Evolutionary conservation across 495 filamentous ascomycete genomes (phyloP), one percentile per base, ranked within the genome.

Genomic region (Aspergillus bertholletiae): DNA sequence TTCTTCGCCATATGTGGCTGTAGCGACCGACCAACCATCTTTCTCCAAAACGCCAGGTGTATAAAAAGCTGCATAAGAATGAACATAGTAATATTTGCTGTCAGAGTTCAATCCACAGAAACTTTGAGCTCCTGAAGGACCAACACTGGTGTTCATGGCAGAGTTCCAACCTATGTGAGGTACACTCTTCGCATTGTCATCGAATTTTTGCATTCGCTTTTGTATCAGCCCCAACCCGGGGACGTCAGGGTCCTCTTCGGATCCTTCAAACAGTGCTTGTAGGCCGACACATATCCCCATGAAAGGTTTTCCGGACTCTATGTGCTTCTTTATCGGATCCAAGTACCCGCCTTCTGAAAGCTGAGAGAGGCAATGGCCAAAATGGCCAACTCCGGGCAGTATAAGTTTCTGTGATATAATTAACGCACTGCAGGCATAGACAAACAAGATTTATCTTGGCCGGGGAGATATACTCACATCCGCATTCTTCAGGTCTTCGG

Each of bases 161-260:
- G 85, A 91, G 65, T 98, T 98, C 94, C 94, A 98, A 13, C 94
- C 94, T 63, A 98, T 98, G 66, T 97, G 95, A 24, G 94, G 94
- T 26, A 98, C 94, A 32, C 93, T 84, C 66, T 98, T 98, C 20
- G 83, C 76, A 21, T 58, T 57, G 62, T 89, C 84, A 60, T 89
- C 74, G 71, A 98, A 97, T 49, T 86, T 86, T 61, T 80, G 75
- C 58, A 98, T 81, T 18, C 67, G 74, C 34, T 83, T 83, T 17
- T 86, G 84, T 49, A 97, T 81, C 21, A 96, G 28, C 0, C 86
- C 85, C 27, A 97, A 74, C 1, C 94, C 94, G 2, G 83, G 70
- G 17, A 87, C 82, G 17, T 78, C 67, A 15, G 84, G 73, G 51
- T 88, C 82, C 65, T 98, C 94, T 30, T 84, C 81, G 2, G 93